Evolutionary conservation across 257 asterid genomes (phyloP), one percentile per base, ranked within the genome.

Genomic region (Misopates orontium): DNA sequence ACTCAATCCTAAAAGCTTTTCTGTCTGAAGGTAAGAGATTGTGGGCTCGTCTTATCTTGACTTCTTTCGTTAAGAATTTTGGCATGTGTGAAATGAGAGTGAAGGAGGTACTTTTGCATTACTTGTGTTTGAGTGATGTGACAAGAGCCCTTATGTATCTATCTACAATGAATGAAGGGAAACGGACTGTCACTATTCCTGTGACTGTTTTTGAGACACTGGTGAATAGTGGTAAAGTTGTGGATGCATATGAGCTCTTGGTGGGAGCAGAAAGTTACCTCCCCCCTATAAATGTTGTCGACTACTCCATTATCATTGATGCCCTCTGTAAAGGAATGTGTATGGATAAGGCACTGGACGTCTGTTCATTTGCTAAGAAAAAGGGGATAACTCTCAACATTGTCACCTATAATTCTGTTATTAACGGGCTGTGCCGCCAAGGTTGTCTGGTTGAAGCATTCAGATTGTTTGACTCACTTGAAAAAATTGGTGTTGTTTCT

Each of bases 361-460:
- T 93, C 21, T 87, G 96, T 77, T 47, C 54, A 62, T 64, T 79
- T 68, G 85, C 87, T 45, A 78, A 62, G 69, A 80, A 68, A 60
- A 83, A 73, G 31, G 90, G 88, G 51, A 48, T 82, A 65, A 23
- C 80, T 62, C 88, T 85, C 71, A 83, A 75, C 67, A 81, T 82
- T 68, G 76, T 79, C 55, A 69, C 87, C 42, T 93, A 87, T 47
- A 88, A 93, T 73, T 71, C 90, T 13, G 84, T 93, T 45, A 80
- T 93, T 53, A 77, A 80, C 23, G 99, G 94, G 52, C 77, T 93
- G 74, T 82, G 97, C 74, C 78, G 68, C 68, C 92, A 90, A 70
- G 95, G 97, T 22, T 93, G 90, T 42, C 63, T 93, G 61, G 72
- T 90, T 45, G 96, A 90, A 74, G 99, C 97, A 59, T 82, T 90